Conservation (phyloP, 495 filamentous ascomycete species). For the Aspergillus asperescens region DNA sequence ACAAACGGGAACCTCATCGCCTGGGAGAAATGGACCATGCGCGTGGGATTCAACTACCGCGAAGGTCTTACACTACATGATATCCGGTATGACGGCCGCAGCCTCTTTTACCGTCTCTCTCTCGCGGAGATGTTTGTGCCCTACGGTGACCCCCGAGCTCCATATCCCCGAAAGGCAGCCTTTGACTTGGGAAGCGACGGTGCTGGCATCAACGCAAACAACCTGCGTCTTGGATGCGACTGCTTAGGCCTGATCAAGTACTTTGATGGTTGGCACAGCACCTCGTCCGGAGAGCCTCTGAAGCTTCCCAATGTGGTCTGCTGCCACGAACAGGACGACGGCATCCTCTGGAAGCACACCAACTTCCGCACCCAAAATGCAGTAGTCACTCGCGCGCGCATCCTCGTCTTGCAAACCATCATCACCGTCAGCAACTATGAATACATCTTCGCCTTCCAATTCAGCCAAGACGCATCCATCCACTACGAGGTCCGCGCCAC, state of each 20-base stretch:
- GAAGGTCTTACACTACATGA: constrained; percentile 62
- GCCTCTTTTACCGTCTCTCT: constrained; percentile 63
- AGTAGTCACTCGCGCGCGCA: constrained; percentile 50
- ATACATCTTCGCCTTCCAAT: constrained; percentile 79
- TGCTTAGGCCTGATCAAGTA: constrained; percentile 63
- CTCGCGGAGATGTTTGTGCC: constrained; percentile 76
- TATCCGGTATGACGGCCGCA: constrained; percentile 60
- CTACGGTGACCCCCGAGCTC: constrained; percentile 55
- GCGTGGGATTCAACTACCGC: constrained; percentile 58
- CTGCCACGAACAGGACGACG: constrained; percentile 62
- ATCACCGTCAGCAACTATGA: constrained; percentile 81
- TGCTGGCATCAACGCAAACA: constrained; percentile 62
- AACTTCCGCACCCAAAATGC: constrained; percentile 59
- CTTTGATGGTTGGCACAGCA: constrained; percentile 52
- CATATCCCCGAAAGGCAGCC: constrained; percentile 60
- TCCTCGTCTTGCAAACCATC: constrained; percentile 64
- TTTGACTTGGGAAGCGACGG: constrained; percentile 68
- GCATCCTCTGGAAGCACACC: constrained; percentile 66
- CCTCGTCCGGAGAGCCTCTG: constrained; percentile 45
- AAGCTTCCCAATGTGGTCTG: constrained; percentile 55
- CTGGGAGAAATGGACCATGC: constrained; percentile 67
- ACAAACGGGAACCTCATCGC: constrained; percentile 35
- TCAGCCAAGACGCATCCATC: constrained; percentile 75
- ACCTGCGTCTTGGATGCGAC: constrained; percentile 53
- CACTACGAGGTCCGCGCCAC: constrained; percentile 80